Evolutionary conservation across 2,329 filamentous ascomycete genomes (phyloP).

Genomic region (Calonectria hongkongensis): DNA sequence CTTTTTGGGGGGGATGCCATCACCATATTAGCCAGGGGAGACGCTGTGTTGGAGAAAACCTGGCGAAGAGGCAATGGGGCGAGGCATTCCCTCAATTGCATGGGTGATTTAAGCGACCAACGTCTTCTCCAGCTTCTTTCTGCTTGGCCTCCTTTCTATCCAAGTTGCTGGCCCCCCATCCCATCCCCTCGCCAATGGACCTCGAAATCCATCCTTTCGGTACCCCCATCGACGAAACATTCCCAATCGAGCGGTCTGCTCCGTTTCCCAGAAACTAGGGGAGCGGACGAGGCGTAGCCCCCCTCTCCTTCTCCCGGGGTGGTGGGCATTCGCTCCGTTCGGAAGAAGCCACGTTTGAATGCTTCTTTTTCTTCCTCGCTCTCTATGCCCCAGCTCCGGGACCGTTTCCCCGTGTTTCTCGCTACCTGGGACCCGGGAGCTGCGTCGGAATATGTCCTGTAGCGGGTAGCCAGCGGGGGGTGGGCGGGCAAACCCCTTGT

Average conservation of each 20-base stretch:
- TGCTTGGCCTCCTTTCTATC: background rate
- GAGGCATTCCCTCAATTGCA: constrained; percentile 8
- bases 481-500: background rate
- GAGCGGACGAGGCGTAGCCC: background rate
- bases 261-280: constrained; percentile 12
- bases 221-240: constrained; percentile 5
- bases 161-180: background rate
- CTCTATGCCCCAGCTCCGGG: constrained; percentile 13
- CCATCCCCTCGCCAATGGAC: background rate
- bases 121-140: background rate
- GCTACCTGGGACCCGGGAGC: constrained; percentile 31
- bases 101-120: background rate
- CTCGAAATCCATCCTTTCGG: constrained; percentile 15
- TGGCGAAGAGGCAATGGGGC: background rate
- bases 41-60: constrained; percentile 4
- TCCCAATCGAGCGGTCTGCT: constrained; percentile 7
- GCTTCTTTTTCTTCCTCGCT: background rate
- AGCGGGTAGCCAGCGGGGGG: background rate
- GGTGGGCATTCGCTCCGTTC: constrained; percentile 14
- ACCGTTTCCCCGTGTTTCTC: constrained; percentile 27
- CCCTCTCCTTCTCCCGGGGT: background rate
- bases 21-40: constrained; percentile 20
- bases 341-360: constrained; percentile 21
- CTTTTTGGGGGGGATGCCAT: constrained; percentile 24
- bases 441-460: constrained; percentile 16